These are phyloP conservation scores for Stellera chamaejasme DNA, from an alignment of 345 rosid species.

Conservation along the genomic window DNA sequence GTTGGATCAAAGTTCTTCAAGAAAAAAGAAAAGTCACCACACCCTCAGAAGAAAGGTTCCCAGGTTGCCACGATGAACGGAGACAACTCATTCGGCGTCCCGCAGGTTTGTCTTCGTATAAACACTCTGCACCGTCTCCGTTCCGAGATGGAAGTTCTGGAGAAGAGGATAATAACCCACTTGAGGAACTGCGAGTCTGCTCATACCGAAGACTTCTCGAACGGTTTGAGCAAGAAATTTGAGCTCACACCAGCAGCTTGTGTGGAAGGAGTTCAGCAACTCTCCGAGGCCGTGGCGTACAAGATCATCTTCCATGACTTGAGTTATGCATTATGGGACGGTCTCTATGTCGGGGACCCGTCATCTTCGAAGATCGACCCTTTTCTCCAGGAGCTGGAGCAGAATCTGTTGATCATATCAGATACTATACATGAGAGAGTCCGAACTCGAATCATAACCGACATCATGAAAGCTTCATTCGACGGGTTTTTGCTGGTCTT, in stretches of 20 bases:
- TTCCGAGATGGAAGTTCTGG: slow-evolving; percentile 65
- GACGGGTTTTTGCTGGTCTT: slow-evolving; percentile 88
- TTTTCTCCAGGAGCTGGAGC: slow-evolving; percentile 70
- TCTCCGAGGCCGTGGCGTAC: slow-evolving; percentile 75
- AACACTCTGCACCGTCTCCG: slow-evolving; percentile 73
- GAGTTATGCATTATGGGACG: slow-evolving; percentile 81
- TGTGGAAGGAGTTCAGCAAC: slow-evolving; percentile 81
- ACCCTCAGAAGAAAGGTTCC: slow-evolving; percentile 62
- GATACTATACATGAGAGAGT: slow-evolving; percentile 76
- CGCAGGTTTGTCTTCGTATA: slow-evolving; percentile 75
- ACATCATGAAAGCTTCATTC: slow-evolving; percentile 80
- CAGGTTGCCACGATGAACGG: slow-evolving; percentile 64
- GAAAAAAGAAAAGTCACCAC: slow-evolving; percentile 80
- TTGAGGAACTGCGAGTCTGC: slow-evolving; percentile 94
- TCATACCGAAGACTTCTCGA: slow-evolving; percentile 73
- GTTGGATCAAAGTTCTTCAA: slow-evolving; percentile 83
- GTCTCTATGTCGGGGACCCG: slow-evolving; percentile 75
- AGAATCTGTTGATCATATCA: slow-evolving; percentile 46
- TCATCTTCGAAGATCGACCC: slow-evolving; percentile 70
- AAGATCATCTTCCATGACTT: slow-evolving; percentile 80
- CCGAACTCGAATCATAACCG: slow-evolving; percentile 67
- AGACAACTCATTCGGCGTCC: slow-evolving; percentile 50
- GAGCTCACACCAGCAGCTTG: slow-evolving; percentile 82
- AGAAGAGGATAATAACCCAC: slow-evolving; percentile 81
- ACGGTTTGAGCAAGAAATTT: slow-evolving; percentile 72